phyloP scores from a whole-genome alignment of 805 yeast species.

The Yamadazyma phyllophila region DNA sequence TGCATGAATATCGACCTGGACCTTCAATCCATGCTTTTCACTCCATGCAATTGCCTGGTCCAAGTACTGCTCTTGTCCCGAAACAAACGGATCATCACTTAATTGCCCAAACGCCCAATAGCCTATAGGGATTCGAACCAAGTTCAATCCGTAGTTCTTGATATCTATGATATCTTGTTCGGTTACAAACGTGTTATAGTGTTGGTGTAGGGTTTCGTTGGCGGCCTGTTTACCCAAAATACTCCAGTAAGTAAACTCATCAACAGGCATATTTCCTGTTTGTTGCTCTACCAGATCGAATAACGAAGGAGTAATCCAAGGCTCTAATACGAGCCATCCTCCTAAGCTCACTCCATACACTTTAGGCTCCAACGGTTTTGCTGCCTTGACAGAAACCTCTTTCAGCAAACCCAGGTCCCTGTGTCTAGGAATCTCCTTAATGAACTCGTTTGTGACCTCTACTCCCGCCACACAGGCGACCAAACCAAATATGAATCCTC shows the following conservation, averaged over 20 bases:
- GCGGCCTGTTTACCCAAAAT: constrained; percentile 49
- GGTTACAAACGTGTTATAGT: constrained; percentile 59
- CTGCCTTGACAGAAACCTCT: background rate
- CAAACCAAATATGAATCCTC: background rate
- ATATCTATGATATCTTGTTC: constrained; percentile 58
- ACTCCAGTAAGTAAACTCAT: constrained; percentile 56
- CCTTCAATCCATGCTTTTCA: constrained; percentile 54
- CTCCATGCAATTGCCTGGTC: constrained; percentile 73
- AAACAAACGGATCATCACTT: constrained; percentile 61
- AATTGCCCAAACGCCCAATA: constrained; percentile 71
- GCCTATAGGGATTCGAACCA: constrained; percentile 76
- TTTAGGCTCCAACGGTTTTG: background rate
- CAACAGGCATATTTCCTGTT: constrained; percentile 45
- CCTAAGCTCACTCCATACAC: constrained; percentile 41
- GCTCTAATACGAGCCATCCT: constrained; percentile 73
- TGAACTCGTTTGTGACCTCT: too few species aligned
- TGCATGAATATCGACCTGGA: constrained; percentile 78
- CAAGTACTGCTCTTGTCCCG: constrained; percentile 64
- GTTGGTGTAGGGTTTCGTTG: constrained; percentile 38
- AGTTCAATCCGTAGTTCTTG: constrained; percentile 53
- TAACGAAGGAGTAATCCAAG: constrained; percentile 65
- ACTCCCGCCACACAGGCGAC: background rate
- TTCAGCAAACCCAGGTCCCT: too few species aligned
- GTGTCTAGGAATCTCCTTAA: too few species aligned
- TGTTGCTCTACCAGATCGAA: constrained; percentile 33